A percentile compares a stretch with the other conserved stretches of the same genome.
Evolutionary conservation across 208 protist species (phyloP).

Genomic region (Crithidia brevicula): DNA sequence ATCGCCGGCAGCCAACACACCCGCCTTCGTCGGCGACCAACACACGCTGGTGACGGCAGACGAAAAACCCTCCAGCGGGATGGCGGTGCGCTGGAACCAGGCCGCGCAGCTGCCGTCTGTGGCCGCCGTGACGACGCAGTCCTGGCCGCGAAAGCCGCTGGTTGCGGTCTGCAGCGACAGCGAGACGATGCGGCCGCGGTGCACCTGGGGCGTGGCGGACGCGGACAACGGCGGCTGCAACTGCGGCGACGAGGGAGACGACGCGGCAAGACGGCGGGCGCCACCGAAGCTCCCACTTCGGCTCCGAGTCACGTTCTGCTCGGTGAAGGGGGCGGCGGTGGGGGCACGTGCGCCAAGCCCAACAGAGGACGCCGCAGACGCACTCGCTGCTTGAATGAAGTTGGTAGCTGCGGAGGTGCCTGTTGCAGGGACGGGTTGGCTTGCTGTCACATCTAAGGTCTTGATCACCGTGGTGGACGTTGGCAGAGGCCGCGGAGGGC

Average conservation of each 20-base stretch:
- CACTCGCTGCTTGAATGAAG: too few relatives aligned
- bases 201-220: conserved; percentile 23
- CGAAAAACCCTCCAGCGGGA: conserved; percentile 58
- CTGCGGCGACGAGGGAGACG: too few relatives aligned
- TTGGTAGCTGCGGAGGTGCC: too few relatives aligned
- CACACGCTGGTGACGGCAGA: conserved; percentile 53
- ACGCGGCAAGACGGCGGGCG: too few relatives aligned
- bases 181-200: conserved; percentile 41
- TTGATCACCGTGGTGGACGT: conserved; percentile 27
- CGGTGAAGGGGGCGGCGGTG: background rate
- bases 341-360: background rate
- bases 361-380: background rate
- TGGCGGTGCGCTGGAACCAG: conserved; percentile 45
- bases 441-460: conserved; percentile 33
- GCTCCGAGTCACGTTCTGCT: too few relatives aligned
- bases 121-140: conserved; percentile 54
- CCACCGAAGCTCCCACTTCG: too few relatives aligned
- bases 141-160: conserved; percentile 35
- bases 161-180: conserved; percentile 56
- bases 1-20: conserved; percentile 73
- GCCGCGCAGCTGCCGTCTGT: conserved; percentile 60
- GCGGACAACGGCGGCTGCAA: background rate
- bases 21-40: conserved; percentile 70
- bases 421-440: too few relatives aligned
- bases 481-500: conserved; percentile 11